A percentile compares a stretch with the other conserved stretches of the same genome.
Conservation (phyloP, 148 eudicot species). For the Rhododendron kiyosumense region DNA sequence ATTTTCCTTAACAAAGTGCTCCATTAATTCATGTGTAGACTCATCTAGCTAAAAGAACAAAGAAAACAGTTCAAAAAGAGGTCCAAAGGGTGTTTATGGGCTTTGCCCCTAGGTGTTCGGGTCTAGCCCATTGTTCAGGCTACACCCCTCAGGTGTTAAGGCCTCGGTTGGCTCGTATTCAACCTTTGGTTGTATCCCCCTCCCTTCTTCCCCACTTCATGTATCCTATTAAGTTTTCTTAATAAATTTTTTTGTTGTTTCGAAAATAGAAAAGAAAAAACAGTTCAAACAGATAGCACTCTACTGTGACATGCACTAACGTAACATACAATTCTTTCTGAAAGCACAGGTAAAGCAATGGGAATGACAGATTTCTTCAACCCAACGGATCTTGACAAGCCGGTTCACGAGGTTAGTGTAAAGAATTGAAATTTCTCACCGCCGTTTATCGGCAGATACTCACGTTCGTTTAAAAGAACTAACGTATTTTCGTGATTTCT, state of each 20-base stretch:
- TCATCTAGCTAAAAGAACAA: not conserved
- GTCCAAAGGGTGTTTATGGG: too few relatives aligned
- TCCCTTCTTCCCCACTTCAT: too few relatives aligned
- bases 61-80: too few relatives aligned
- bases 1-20: not conserved
- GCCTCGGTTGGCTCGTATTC: too few relatives aligned
- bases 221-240: too few relatives aligned
- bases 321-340: not conserved
- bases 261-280: not conserved
- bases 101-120: too few relatives aligned
- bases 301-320: not conserved
- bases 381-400: slow-evolving; percentile 28
- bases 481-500: too few relatives aligned
- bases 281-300: not conserved
- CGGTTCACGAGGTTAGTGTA: slow-evolving; percentile 39
- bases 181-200: too few relatives aligned
- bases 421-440: not conserved
- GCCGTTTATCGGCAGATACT: not conserved
- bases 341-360: slow-evolving; percentile 24
- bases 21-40: not conserved
- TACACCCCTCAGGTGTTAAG: too few relatives aligned
- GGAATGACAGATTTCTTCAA: slow-evolving; percentile 49
- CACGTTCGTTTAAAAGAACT: too few relatives aligned
- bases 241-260: too few relatives aligned
- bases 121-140: too few relatives aligned